phyloP scores from a whole-genome alignment of 2,329 filamentous ascomycete genomes.

The Neoarthrinium moseri region DNA sequence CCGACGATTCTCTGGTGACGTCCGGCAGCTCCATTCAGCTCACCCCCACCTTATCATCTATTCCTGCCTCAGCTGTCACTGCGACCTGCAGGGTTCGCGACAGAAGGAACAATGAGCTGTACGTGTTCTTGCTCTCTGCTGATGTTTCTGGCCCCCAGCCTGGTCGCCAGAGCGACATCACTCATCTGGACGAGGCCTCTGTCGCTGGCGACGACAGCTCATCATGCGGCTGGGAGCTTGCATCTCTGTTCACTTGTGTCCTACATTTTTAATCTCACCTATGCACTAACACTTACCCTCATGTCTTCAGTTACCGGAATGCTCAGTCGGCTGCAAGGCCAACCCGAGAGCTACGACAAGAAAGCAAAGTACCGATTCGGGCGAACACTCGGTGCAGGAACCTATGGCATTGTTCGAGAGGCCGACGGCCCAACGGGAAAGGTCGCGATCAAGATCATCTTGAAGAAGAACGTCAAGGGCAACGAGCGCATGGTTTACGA shows the following conservation, averaged over 20 bases:
- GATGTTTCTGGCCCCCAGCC: too few relatives aligned
- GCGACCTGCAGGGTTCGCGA: conserved; percentile 3
- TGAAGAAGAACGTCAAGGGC: conserved; percentile 98
- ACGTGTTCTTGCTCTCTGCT: not conserved
- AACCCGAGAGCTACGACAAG: conserved; percentile 98
- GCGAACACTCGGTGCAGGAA: conserved; percentile 90
- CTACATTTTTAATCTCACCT: too few relatives aligned
- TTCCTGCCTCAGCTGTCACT: conserved; percentile 1
- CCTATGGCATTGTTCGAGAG: conserved; percentile 97
- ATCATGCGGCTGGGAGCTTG: too few relatives aligned
- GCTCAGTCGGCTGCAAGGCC: conserved; percentile 93
- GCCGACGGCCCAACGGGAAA: conserved; percentile 81
- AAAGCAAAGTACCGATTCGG: conserved; percentile 95
- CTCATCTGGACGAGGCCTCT: too few relatives aligned
- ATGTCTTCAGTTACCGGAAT: conserved; percentile 70
- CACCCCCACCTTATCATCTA: conserved; percentile 4
- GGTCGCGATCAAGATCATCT: conserved; percentile 96
- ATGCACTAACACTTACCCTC: conserved; percentile 12
- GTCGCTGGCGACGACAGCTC: too few relatives aligned
- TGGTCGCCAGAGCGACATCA: too few relatives aligned
- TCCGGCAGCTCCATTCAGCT: not conserved
- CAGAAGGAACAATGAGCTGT: conserved; percentile 8
- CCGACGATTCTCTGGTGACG: not conserved
- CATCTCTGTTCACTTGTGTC: too few relatives aligned
- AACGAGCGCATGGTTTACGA: conserved; percentile 99